Evolutionary conservation across 805 yeast species (phyloP), one percentile per base, ranked within the genome.

Genomic region (Metschnikowia baotianmanensis): DNA sequence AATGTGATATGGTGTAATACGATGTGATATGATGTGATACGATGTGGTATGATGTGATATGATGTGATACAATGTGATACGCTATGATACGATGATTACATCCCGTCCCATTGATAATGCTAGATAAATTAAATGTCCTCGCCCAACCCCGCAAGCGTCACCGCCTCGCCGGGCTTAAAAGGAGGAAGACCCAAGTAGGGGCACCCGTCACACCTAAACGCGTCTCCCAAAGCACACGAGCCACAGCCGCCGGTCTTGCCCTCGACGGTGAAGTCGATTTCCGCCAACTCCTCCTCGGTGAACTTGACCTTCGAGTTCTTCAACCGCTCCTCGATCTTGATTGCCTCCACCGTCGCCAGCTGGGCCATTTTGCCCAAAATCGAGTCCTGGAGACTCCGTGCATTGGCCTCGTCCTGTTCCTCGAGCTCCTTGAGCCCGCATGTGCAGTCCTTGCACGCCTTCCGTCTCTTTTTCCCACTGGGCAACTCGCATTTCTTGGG

Each of bases 161-260:
- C 80, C 9, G 82, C 82, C 67, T 93, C 95, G 38, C 99, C 99
- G 1, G 98, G 99, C 65, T 89, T 89, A 76, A 93, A 93, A 3
- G 99, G 97, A 12, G 99, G 99, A 33, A 93, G 71, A 0, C 99
- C 99, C 51, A 93, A 69, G 65, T 83, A 93, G 28, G 99, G 99
- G 67, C 99, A 93, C 2, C 98, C 97, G 52, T 90, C 96, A 63
- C 99, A 93, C 58, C 99, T 74, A 69, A 93, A 93, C 0, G 99
- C 99, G 63, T 93, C 99, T 31, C 99, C 99, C 36, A 93, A 74
- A 0, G 98, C 82, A 67, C 99, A 93, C 9, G 96, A 86, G 19
- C 96, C 96, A 69, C 99, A 93, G 3, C 97, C 96, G 24, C 97
- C 97, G 10, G 95, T 84, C 58, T 91, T 91, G 29, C 98, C 98